A percentile compares a stretch with the other conserved stretches of the same genome.
phyloP scores from a whole-genome alignment of 2,329 filamentous ascomycete genomes.

The Macrophomina phaseolina region DNA sequence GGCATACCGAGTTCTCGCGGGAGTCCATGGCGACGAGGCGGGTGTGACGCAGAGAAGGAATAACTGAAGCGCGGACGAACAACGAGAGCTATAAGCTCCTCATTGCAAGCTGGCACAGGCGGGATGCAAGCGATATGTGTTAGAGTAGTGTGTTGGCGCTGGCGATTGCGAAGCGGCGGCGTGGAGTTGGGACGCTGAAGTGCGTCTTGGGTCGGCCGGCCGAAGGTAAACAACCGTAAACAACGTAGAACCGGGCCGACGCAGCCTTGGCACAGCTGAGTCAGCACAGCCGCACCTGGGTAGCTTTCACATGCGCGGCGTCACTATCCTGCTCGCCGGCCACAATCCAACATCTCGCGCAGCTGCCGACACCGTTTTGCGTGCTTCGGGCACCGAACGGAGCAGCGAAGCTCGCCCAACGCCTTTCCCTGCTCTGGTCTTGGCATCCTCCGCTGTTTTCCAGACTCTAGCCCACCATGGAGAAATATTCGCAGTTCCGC shows the following conservation, averaged over 20 bases:
- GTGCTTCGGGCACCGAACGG: constrained; percentile 18
- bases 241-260: background rate
- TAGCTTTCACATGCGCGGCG: constrained; percentile 25
- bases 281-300: too few species aligned
- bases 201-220: background rate
- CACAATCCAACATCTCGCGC: constrained; percentile 4
- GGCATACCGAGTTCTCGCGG: constrained; percentile 24
- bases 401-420: constrained; percentile 19
- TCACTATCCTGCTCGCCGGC: background rate
- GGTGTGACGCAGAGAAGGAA: constrained; percentile 22
- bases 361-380: constrained; percentile 20
- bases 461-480: constrained; percentile 63
- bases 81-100: constrained; percentile 26
- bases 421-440: background rate
- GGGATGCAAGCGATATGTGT: background rate
- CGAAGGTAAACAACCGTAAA: constrained; percentile 7
- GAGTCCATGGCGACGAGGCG: constrained; percentile 22
- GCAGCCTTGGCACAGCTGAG: background rate
- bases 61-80: constrained; percentile 20
- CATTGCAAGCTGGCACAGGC: constrained; percentile 12
- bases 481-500: constrained; percentile 92
- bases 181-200: background rate
- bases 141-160: background rate
- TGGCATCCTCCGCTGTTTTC: background rate
- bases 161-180: background rate